Base-by-base conservation (phyloP, 345 rosid species). In the Gossypium herbaceum region DNA sequence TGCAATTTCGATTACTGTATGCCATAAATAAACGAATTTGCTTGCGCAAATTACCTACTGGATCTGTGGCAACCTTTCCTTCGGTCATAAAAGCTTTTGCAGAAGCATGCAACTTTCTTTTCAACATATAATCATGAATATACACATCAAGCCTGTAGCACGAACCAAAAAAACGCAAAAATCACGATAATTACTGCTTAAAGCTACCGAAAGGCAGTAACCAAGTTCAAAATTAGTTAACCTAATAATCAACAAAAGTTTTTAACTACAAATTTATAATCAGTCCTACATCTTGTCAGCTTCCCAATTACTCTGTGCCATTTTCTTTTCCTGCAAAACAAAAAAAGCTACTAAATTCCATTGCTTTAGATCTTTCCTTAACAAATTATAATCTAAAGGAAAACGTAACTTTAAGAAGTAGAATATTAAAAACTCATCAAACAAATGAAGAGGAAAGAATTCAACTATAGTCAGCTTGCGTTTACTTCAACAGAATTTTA, bases 291-390 rank as follows among this genome's bases (percentile, higher is more conserved):
- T 89, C 79, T 89, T 89, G 78, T 87, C 91, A 12, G 93, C 93
- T 81, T 89, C 91, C 93, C 91, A 89, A 56, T 84, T 84, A 79
- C 88, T 84, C 85, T 84, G 91, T 16, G 87, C 86, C 93, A 89
- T 89, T 15, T 67, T 63, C 19, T 54, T 34, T 34, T 34, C 41
- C 41, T 34, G 41, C 41, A 34, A 34, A 34, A 34, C 41, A 34
- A 34, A n/a, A 17, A 9, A 63, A n/a, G 7, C 2, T n/a, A 59
- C 24, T 17, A 20, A 64, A 9, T 9, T 52, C 12, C 25, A 74
- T 16, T 64, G 59, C 48, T 69, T 43, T 59, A 71, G 81, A 74
- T 74, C 75, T 72, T 77, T 62, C n/a, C 20, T 43, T 19, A 64
- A 64, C 45, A 64, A 4, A 50, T n/a, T 17, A 50, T n/a, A 41